These are phyloP conservation scores for Solanum hybrid DNA, from an alignment of 305 asterid species.

Conservation along the genomic window DNA sequence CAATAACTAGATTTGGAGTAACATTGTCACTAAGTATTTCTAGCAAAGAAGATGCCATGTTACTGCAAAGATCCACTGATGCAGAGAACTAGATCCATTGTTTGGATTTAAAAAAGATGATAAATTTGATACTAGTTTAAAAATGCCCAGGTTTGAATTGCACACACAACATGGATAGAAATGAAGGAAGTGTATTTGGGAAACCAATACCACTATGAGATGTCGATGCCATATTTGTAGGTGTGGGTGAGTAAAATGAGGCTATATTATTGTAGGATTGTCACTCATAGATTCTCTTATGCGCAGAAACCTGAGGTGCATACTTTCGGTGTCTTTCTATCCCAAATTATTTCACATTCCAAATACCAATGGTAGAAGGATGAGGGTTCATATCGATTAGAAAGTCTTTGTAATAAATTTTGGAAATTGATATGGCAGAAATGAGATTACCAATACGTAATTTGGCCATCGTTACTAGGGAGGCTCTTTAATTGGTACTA, in stretches of 20 bases:
- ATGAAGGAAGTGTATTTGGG: background rate
- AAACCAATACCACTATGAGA: background rate
- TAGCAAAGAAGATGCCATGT: background rate
- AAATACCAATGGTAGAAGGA: background rate
- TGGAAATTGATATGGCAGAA: background rate
- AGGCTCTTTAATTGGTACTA: background rate
- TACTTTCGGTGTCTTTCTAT: constrained; percentile 10
- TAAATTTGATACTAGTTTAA: background rate
- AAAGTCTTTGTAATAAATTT: no score
- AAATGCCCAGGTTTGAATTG: background rate
- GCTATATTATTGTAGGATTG: background rate
- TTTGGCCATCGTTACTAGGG: background rate
- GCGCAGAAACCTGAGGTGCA: background rate
- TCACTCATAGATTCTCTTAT: constrained; percentile 1
- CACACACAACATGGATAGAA: background rate
- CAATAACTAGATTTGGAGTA: background rate
- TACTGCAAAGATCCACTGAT: background rate
- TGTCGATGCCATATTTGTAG: background rate
- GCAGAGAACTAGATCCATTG: background rate
- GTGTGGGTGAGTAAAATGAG: background rate
- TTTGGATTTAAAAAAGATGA: no score
- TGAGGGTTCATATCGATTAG: background rate
- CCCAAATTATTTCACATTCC: constrained; percentile 18
- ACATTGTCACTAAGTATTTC: background rate
- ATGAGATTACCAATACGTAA: background rate